Percentiles rank a stretch among this genome's conserved stretches.
Evolutionary conservation across 2,329 filamentous ascomycete species (phyloP).

Genomic region (Aphanocladium album): DNA sequence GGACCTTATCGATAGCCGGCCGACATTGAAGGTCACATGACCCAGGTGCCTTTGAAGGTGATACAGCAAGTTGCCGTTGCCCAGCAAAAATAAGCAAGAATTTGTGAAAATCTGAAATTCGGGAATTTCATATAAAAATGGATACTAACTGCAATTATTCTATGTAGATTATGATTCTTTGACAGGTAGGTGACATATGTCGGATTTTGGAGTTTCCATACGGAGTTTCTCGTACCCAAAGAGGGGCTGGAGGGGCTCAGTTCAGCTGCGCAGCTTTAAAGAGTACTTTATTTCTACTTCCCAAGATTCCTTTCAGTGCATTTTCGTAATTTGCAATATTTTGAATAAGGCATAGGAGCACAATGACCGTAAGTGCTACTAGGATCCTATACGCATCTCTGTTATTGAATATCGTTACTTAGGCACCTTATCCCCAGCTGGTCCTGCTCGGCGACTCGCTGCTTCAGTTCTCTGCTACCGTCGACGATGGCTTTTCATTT

Average conservation of each 20-base stretch:
- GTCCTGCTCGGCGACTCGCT: constrained; percentile 90
- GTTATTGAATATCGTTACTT: neutral
- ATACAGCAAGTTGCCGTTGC: neutral
- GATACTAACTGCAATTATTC: neutral
- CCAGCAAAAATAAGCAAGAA: neutral
- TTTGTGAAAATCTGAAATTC: neutral
- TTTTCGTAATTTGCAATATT: neutral
- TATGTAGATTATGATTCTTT: neutral
- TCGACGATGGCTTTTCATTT: constrained; percentile 67
- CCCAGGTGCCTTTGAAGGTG: neutral
- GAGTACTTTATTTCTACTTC: no score
- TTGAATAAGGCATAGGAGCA: neutral
- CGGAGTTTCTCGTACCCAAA: neutral
- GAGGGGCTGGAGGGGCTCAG: constrained; percentile 2
- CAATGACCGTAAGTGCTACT: constrained; percentile 20
- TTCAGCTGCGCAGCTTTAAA: no score
- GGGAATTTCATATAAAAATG: neutral
- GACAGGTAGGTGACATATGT: neutral
- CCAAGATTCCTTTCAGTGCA: neutral
- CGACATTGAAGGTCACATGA: constrained; percentile 1
- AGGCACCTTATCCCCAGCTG: constrained; percentile 63
- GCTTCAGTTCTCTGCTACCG: constrained; percentile 61
- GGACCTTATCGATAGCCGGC: constrained; percentile 8
- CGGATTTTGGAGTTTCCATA: neutral
- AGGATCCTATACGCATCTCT: neutral